phyloP scores from a whole-genome alignment of 2,329 filamentous ascomycete species.

The Pseudocercospora fijiensis region DNA sequence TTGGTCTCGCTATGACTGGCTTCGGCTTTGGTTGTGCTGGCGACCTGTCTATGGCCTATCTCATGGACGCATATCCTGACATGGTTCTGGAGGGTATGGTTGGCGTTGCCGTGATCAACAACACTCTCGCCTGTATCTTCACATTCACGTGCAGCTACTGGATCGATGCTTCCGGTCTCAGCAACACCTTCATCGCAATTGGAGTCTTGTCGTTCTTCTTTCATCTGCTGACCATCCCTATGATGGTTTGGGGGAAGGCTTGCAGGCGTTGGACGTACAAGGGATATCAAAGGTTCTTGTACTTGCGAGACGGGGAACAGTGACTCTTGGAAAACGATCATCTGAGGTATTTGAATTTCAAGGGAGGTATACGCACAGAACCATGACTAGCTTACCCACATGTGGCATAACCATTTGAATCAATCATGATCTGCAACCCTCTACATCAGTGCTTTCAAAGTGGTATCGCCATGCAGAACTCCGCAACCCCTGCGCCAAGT shows the following conservation, averaged over 20 bases:
- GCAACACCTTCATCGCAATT: slow-evolving; percentile 54
- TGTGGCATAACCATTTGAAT: too few relatives aligned
- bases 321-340: slow-evolving; percentile 9
- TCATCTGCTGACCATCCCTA: slow-evolving; percentile 53
- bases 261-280: slow-evolving; percentile 50
- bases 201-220: slow-evolving; percentile 54
- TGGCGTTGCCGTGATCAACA: slow-evolving; percentile 58
- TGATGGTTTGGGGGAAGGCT: slow-evolving; percentile 56
- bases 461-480: not conserved
- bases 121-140: slow-evolving; percentile 55
- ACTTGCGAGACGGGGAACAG: slow-evolving; percentile 29
- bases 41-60: slow-evolving; percentile 53
- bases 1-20: slow-evolving; percentile 58
- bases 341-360: not conserved
- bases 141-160: slow-evolving; percentile 50
- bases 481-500: not conserved
- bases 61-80: slow-evolving; percentile 57
- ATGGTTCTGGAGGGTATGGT: slow-evolving; percentile 61
- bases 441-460: not conserved
- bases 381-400: too few relatives aligned
- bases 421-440: not conserved
- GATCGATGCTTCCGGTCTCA: slow-evolving; percentile 49
- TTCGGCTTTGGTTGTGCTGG: slow-evolving; percentile 61
- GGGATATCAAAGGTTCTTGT: slow-evolving; percentile 28
- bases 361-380: not conserved